Conservation (phyloP, 2,329 filamentous ascomycete genomes). For the Phyllosticta capitalensis region DNA sequence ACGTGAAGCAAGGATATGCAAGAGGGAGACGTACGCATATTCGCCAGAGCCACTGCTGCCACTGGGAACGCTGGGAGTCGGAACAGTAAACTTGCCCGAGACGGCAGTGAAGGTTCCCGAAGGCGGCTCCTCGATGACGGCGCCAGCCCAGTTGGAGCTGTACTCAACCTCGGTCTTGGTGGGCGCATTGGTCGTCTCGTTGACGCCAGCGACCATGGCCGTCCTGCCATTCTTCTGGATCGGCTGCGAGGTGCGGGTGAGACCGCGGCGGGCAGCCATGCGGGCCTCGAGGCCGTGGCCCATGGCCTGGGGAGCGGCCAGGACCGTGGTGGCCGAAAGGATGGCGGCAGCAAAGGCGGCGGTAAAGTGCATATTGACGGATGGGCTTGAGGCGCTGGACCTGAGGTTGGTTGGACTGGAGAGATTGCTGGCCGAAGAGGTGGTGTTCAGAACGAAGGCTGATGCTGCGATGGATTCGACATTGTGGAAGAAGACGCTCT, state of each 20-base stretch:
- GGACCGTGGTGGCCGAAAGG: constrained; percentile 29
- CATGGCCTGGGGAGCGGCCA: constrained; percentile 38
- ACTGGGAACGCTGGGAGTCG: constrained; percentile 36
- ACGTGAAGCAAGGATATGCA: not conserved
- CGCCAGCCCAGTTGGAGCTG: constrained; percentile 51
- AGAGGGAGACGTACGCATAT: not conserved
- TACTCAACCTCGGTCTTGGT: constrained; percentile 38
- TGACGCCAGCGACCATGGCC: not conserved
- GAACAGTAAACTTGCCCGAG: constrained; percentile 45
- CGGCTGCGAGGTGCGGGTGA: constrained; percentile 12
- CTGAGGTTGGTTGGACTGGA: not conserved
- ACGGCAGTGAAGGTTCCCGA: constrained; percentile 43
- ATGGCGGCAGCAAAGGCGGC: constrained; percentile 28
- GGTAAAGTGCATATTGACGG: constrained; percentile 40
- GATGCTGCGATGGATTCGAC: not conserved
- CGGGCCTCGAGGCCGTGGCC: constrained; percentile 25
- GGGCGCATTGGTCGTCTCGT: constrained; percentile 17
- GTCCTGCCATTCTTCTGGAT: not conserved
- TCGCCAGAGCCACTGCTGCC: constrained; percentile 31
- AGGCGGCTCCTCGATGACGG: constrained; percentile 36
- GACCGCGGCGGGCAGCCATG: constrained; percentile 16
- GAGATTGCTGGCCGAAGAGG: not conserved
- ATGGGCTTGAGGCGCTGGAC: not conserved
- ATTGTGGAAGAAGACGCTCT: not conserved
- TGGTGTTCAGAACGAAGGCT: not conserved